These are phyloP conservation scores for Stachybotrys echinatus DNA, from an alignment of 2,329 filamentous ascomycete genomes.

Conservation along the genomic window DNA sequence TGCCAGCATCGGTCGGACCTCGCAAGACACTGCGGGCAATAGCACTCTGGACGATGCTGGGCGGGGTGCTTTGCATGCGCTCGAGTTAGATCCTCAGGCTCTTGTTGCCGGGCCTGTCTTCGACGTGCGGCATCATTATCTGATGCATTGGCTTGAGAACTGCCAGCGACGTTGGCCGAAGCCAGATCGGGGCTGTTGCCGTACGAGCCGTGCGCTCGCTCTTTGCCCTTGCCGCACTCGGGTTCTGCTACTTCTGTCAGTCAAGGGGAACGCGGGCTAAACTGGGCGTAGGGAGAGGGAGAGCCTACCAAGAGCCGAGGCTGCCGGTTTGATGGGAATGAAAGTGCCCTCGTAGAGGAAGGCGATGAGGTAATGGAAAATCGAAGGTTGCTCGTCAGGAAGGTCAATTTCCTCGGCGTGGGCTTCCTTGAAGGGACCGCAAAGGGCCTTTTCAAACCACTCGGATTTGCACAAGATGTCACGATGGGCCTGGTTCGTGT, in stretches of 20 bases:
- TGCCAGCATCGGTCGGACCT: constrained; percentile 15
- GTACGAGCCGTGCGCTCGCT: constrained; percentile 5
- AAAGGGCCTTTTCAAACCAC: constrained; percentile 44
- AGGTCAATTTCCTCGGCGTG: constrained; percentile 40
- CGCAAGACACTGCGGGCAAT: constrained; percentile 32
- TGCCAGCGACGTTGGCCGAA: background rate
- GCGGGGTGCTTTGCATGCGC: constrained; percentile 37
- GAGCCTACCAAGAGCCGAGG: constrained; percentile 31
- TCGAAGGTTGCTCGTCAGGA: constrained; percentile 44
- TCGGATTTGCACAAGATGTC: constrained; percentile 39
- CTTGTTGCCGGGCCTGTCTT: background rate
- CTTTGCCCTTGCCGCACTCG: constrained; percentile 36
- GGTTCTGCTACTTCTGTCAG: constrained; percentile 9
- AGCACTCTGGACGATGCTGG: constrained; percentile 37
- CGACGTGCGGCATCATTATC: background rate
- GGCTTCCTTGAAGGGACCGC: constrained; percentile 41
- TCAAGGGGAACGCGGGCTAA: background rate
- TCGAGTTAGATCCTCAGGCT: background rate
- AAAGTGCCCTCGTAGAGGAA: constrained; percentile 44
- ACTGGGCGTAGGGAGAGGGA: background rate
- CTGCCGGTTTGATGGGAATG: constrained; percentile 37
- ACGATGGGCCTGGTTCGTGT: constrained; percentile 35
- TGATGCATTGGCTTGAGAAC: background rate
- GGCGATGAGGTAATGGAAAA: constrained; percentile 47
- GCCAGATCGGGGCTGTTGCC: no score